These are phyloP conservation scores for Selaginella tamariscina DNA, from an alignment of 75 land plant genomes.

Conservation along the genomic window DNA sequence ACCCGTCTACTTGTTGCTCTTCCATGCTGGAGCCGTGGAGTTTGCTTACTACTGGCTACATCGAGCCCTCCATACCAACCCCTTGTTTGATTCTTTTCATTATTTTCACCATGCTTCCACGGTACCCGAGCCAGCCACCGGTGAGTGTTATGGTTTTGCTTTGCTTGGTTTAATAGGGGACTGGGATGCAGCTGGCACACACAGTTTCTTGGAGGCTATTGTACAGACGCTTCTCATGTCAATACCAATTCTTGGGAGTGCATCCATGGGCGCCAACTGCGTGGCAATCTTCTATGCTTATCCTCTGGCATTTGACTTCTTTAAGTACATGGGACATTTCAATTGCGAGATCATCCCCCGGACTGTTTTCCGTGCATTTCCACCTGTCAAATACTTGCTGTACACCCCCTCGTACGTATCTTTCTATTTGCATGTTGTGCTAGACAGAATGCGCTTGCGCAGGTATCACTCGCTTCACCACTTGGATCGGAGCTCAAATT, in stretches of 20 bases:
- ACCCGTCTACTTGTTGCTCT: conserved; percentile 21
- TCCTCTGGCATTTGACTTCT: conserved; percentile 49
- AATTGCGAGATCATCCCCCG: conserved; percentile 56
- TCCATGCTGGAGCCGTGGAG: conserved; percentile 47
- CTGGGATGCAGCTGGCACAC: conserved; percentile 45
- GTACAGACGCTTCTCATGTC: conserved; percentile 31
- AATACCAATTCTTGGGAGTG: conserved; percentile 43
- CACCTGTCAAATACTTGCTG: conserved; percentile 50
- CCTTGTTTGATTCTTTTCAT: conserved; percentile 45
- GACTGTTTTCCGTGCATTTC: conserved; percentile 34
- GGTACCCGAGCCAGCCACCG: conserved; percentile 44
- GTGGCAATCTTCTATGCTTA: conserved; percentile 39
- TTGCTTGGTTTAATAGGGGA: not conserved
- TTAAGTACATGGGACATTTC: conserved; percentile 67
- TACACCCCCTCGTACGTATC: conserved; percentile 66
- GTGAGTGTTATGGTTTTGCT: conserved; percentile 16
- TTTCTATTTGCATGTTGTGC: not conserved
- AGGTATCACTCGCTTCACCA: conserved; percentile 90
- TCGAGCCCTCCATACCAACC: conserved; percentile 31
- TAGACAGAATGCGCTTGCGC: conserved; percentile 9
- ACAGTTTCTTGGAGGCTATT: conserved; percentile 60
- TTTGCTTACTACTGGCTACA: conserved; percentile 52
- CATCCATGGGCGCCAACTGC: conserved; percentile 45
- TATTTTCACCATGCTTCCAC: conserved; percentile 50
- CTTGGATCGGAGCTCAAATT: conserved; percentile 49